Conservation (phyloP, 2,329 filamentous ascomycete genomes). For the Penicillium carneum region DNA sequence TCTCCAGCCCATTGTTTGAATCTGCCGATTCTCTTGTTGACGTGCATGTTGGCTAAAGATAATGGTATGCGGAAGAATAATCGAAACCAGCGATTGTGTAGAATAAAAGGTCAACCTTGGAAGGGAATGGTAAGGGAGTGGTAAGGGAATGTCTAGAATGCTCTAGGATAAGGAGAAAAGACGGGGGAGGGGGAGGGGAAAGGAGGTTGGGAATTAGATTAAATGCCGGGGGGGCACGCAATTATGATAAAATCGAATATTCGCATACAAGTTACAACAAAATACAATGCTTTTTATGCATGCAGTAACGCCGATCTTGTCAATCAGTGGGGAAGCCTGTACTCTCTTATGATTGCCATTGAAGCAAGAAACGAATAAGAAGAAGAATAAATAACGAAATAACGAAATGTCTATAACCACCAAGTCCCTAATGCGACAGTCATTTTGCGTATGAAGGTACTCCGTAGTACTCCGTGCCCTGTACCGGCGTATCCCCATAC, state of each 20-base stretch:
- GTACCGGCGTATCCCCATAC: too few relatives aligned
- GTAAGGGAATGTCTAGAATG: conserved; percentile 9
- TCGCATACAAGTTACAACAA: conserved; percentile 24
- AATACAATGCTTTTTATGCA: conserved; percentile 30
- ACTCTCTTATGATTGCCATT: neutral
- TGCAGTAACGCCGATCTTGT: conserved; percentile 28
- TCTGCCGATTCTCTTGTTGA: conserved; percentile 89
- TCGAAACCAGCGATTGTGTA: conserved; percentile 20
- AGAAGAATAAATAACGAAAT: neutral
- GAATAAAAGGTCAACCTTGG: neutral
- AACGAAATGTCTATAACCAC: neutral
- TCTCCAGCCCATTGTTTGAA: conserved; percentile 98
- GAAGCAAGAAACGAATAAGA: neutral
- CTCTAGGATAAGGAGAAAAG: conserved; percentile 5
- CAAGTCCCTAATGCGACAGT: too few relatives aligned
- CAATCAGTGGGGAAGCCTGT: conserved; percentile 32
- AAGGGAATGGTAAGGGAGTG: too few relatives aligned
- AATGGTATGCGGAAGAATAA: conserved; percentile 14
- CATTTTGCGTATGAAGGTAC: too few relatives aligned
- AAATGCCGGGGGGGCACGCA: conserved; percentile 20
- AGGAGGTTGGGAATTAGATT: conserved; percentile 31
- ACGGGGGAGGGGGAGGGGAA: conserved; percentile 9
- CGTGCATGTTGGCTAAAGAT: conserved; percentile 58
- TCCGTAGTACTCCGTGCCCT: too few relatives aligned
- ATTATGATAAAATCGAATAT: conserved; percentile 19